Percentiles rank a stretch among this genome's conserved stretches.
Evolutionary conservation across 148 eudicot genomes (phyloP).

Genomic region (Rhododendron ovatum): DNA sequence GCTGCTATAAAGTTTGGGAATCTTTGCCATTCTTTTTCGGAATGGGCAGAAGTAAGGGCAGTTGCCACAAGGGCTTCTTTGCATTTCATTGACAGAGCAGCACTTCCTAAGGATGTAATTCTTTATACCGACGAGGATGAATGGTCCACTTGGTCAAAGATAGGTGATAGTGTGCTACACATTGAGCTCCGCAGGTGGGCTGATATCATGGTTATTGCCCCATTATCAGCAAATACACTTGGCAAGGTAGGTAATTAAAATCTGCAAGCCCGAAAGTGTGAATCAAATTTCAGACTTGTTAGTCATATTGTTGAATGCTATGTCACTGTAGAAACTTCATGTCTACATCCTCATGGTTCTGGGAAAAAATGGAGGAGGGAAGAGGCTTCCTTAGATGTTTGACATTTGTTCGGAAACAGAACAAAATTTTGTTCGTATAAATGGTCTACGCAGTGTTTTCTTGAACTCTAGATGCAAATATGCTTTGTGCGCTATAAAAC

Average conservation of each 20-base stretch:
- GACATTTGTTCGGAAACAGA: background rate
- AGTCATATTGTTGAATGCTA: background rate
- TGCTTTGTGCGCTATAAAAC: background rate
- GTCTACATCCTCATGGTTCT: background rate
- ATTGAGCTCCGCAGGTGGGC: conserved; percentile 93
- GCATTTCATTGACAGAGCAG: conserved; percentile 58
- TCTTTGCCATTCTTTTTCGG: conserved; percentile 79
- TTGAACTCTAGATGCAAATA: background rate
- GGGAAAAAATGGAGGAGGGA: background rate
- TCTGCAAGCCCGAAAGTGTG: background rate
- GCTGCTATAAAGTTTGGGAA: conserved; percentile 88
- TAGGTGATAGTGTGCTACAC: conserved; percentile 87
- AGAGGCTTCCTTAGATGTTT: background rate
- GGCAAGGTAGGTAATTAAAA: conserved; percentile 82
- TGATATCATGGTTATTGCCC: conserved; percentile 94
- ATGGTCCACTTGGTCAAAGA: conserved; percentile 82
- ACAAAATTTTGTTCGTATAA: background rate
- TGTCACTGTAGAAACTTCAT: background rate
- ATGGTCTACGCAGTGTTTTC: background rate
- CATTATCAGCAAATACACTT: conserved; percentile 88
- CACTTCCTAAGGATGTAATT: conserved; percentile 68
- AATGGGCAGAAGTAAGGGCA: conserved; percentile 96
- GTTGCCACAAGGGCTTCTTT: conserved; percentile 74
- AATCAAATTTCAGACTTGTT: background rate
- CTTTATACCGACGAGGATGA: conserved; percentile 89